phyloP scores from a whole-genome alignment of 345 rosid genomes.

The Sonneratia alba region DNA sequence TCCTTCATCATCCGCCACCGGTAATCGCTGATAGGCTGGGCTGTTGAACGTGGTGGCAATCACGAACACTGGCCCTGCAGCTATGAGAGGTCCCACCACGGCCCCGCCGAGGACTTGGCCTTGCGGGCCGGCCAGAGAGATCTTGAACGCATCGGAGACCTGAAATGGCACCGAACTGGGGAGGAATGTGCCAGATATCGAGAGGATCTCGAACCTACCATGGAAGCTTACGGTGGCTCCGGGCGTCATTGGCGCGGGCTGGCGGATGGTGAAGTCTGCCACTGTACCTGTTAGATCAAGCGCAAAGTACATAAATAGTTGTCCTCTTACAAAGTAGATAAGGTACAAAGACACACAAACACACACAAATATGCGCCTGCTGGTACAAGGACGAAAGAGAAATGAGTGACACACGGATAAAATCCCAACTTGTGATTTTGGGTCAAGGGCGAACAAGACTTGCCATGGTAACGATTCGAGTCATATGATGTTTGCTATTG shows the following conservation, averaged over 20 bases:
- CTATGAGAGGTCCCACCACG: constrained; percentile 13
- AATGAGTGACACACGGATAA: no score
- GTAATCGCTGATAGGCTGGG: constrained; percentile 12
- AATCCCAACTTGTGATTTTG: no score
- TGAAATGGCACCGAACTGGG: constrained; percentile 39
- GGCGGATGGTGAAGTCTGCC: constrained; percentile 73
- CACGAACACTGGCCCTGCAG: constrained; percentile 18
- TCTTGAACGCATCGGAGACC: constrained; percentile 25
- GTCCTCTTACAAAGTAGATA: no score
- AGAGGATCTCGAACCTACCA: constrained; percentile 78
- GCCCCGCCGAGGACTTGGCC: constrained; percentile 19
- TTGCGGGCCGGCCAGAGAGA: constrained; percentile 15
- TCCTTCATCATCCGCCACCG: constrained; percentile 27
- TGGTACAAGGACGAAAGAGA: no score
- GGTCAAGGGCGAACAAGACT: no score
- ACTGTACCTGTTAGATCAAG: constrained; percentile 27
- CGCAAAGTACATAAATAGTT: not conserved
- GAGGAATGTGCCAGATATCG: constrained; percentile 77
- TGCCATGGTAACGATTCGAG: no score
- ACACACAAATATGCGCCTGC: not conserved
- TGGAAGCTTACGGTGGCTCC: constrained; percentile 81
- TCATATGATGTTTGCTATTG: no score
- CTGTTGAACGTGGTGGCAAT: constrained; percentile 14
- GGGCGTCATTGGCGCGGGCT: constrained; percentile 44
- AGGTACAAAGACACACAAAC: not conserved